These are phyloP conservation scores for Fusarium coffeatum DNA, from an alignment of 2,329 filamentous ascomycete genomes.

Conservation along the genomic window DNA sequence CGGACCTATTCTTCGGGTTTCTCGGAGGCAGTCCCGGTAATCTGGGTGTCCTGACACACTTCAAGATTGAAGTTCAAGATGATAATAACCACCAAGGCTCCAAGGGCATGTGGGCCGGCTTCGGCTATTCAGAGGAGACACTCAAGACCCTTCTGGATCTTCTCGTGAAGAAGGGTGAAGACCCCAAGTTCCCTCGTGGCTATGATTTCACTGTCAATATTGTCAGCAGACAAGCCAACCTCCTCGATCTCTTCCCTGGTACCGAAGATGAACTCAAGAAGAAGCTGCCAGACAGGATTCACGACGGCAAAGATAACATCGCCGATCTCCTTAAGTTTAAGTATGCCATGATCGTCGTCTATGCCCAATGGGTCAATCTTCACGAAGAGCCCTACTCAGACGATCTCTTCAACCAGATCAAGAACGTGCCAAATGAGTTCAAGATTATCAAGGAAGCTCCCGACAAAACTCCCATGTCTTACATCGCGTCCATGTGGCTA, in stretches of 20 bases:
- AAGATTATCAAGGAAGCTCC: too few species aligned
- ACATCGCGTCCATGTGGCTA: not conserved
- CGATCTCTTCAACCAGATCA: too few species aligned
- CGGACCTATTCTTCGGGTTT: not conserved
- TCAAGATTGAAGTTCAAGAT: not conserved
- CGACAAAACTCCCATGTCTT: not conserved
- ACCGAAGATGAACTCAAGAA: not conserved
- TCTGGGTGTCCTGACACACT: not conserved
- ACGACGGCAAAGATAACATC: not conserved
- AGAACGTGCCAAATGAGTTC: too few species aligned
- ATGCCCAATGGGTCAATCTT: not conserved
- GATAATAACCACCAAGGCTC: not conserved
- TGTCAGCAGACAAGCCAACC: not conserved
- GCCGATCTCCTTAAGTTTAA: not conserved
- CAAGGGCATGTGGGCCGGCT: not conserved
- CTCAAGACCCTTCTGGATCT: not conserved
- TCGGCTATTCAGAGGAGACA: not conserved
- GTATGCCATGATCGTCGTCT: not conserved
- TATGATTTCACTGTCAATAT: constrained; percentile 1
- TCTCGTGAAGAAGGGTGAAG: not conserved
- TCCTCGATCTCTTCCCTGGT: not conserved
- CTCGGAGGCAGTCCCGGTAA: not conserved
- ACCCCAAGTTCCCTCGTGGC: not conserved
- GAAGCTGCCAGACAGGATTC: not conserved
- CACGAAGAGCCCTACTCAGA: too few species aligned